Evolutionary conservation across 2,329 filamentous ascomycete genomes (phyloP).

Genomic region (Colletotrichum sp.): DNA sequence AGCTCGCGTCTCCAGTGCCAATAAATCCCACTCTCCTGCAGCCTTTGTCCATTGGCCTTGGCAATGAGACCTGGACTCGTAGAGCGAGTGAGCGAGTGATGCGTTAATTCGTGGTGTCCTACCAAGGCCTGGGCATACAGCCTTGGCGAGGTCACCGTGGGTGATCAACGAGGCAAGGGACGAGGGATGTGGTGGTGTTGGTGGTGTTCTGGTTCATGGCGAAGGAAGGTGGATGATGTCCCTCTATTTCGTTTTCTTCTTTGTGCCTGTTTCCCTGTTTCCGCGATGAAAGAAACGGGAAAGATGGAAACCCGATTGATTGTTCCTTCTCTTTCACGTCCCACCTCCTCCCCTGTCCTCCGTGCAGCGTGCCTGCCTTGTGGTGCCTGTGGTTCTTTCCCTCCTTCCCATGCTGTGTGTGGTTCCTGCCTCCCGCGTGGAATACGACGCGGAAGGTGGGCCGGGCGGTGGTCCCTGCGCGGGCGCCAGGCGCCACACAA

Average conservation of each 20-base stretch:
- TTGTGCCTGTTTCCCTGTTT: neutral
- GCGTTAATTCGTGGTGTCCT: neutral
- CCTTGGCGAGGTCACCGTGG: neutral
- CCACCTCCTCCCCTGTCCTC: neutral
- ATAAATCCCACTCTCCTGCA: neutral
- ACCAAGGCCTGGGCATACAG: neutral
- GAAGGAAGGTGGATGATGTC: neutral
- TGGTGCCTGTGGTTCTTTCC: neutral
- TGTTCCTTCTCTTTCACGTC: neutral
- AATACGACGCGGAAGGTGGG: neutral
- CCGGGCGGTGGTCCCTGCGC: neutral
- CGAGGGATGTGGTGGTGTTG: neutral
- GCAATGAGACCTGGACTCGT: neutral
- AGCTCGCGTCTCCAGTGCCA: neutral
- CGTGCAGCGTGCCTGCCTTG: neutral
- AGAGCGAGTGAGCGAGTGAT: neutral
- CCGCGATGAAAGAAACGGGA: neutral
- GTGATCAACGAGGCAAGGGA: neutral
- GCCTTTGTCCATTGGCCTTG: conserved; percentile 12
- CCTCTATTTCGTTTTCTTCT: neutral
- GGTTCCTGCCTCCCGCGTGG: neutral
- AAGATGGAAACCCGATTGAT: neutral
- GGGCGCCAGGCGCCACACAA: conserved; percentile 1
- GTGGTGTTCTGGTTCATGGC: neutral
- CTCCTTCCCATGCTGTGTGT: neutral